Evolutionary conservation across 73 alveolate species (phyloP).

Genomic region (Blepharisma japonicum): DNA sequence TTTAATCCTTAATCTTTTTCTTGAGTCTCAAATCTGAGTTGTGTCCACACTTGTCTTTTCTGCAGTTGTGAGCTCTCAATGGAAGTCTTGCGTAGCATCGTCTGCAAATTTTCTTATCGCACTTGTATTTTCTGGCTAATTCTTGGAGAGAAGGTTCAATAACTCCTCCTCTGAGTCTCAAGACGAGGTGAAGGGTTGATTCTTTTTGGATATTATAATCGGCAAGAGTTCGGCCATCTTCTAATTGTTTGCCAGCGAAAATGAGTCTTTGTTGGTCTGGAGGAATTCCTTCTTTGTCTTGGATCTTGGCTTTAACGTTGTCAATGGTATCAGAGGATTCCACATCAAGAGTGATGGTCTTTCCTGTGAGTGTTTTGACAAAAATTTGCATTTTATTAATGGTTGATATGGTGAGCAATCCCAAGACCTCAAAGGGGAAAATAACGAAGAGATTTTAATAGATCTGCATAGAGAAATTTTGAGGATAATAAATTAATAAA

Average conservation of each 20-base stretch:
- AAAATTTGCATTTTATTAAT: slow-evolving; percentile 44
- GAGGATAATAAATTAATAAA: neutral
- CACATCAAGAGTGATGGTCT: slow-evolving; percentile 58
- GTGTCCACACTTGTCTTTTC: too few species aligned
- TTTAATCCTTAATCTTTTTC: too few species aligned
- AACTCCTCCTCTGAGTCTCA: slow-evolving; percentile 66
- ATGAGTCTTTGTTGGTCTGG: slow-evolving; percentile 58
- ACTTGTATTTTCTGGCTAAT: slow-evolving; percentile 48
- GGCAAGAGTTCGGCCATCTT: slow-evolving; percentile 57
- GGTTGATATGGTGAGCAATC: too few species aligned
- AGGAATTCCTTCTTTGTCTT: slow-evolving; percentile 66
- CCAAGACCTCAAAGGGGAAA: too few species aligned
- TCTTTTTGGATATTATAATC: slow-evolving; percentile 61
- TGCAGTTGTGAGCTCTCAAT: too few species aligned
- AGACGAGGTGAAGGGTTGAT: slow-evolving; percentile 59
- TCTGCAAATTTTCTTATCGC: slow-evolving; percentile 57
- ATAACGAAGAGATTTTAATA: too few species aligned
- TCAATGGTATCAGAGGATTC: slow-evolving; percentile 58
- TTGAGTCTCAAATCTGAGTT: too few species aligned
- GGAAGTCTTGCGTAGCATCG: slow-evolving; percentile 44
- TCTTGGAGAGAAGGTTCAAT: slow-evolving; percentile 57
- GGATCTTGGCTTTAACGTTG: slow-evolving; percentile 57
- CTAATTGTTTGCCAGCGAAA: slow-evolving; percentile 60
- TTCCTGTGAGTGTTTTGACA: slow-evolving; percentile 58
- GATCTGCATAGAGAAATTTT: too few species aligned